Evolutionary conservation across 768 basidiomycete genomes (phyloP), one percentile per base, ranked within the genome.

Genomic region (Lentinula detonsa): DNA sequence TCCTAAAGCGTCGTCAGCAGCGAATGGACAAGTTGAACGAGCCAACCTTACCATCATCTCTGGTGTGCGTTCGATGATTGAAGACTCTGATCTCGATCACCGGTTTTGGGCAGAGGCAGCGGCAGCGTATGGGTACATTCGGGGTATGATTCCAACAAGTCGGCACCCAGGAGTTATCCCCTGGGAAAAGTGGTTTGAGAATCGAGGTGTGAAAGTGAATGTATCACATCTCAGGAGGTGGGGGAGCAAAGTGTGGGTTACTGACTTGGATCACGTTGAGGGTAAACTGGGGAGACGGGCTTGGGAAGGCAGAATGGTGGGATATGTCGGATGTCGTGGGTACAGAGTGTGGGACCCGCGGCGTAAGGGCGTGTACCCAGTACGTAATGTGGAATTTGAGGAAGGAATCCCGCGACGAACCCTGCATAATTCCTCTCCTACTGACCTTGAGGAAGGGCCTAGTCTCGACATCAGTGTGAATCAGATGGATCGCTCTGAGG

Each of bases 291-390:
- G 65, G 0, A 11, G 56, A 35, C 65, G 62, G 33, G 23, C 23
- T 23, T 66, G 65, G 65, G 34, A 64, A 34, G 65, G 65, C 1
- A 34, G 33, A 10, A 59, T 66, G 61, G 59, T 65, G 13, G 60
- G 63, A 39, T 65, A 65, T 37, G 62, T 65, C 60, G 62, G 62
- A 7, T 35, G 61, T 0, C 60, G 53, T 4, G 65, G 65, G 2
- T 65, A 65, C 45, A 35, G 60, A 2, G 23, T 23, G 23, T 23
- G 23, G 23, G 23, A 23, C 23, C 23, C 23, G 23, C 23, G 23
- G 23, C 23, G 23, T 23, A 23, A 23, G 23, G 23, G 23, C 23
- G 3, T 23, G 23, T 23, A 23, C 23, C 23, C 53, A 31, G 63
- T 65, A 1, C 56, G 57, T 3, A 45, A 65, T 31, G 58, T 65